Evolutionary conservation across 768 basidiomycete genomes (phyloP).

Genomic region (Suillus lakei): DNA sequence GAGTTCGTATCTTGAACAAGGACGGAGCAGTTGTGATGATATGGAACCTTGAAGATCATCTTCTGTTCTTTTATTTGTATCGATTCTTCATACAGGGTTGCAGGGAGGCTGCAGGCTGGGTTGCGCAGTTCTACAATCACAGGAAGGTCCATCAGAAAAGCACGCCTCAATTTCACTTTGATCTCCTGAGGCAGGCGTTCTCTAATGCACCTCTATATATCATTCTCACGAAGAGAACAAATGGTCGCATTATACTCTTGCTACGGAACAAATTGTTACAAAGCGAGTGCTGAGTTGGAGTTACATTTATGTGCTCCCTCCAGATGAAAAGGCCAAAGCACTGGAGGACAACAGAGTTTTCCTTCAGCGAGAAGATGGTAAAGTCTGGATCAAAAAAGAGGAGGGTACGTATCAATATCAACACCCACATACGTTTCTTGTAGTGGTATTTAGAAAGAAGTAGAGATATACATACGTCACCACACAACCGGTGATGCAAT

Average conservation of each 20-base stretch:
- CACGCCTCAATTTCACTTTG: constrained; percentile 81
- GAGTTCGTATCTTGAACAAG: constrained; percentile 88
- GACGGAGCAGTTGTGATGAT: constrained; percentile 72
- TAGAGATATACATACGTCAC: constrained; percentile 14
- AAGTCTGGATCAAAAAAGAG: constrained; percentile 77
- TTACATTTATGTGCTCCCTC: constrained; percentile 71
- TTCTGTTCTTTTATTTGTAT: background rate
- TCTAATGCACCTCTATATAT: constrained; percentile 57
- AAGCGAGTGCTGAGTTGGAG: constrained; percentile 82
- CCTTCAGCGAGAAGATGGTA: constrained; percentile 60
- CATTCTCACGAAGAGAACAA: constrained; percentile 57
- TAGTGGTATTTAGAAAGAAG: constrained; percentile 58
- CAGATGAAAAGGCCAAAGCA: constrained; percentile 59
- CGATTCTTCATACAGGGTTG: background rate
- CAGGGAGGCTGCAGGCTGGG: constrained; percentile 72
- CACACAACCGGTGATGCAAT: background rate
- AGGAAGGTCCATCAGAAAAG: constrained; percentile 72
- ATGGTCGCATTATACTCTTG: constrained; percentile 56
- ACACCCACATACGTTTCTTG: constrained; percentile 74
- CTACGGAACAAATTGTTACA: constrained; percentile 59
- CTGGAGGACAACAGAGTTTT: constrained; percentile 56
- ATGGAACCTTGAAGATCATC: constrained; percentile 86
- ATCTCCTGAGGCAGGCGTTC: constrained; percentile 74
- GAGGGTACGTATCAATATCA: constrained; percentile 78
- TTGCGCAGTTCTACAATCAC: constrained; percentile 67